Conservation (phyloP, 768 basidiomycete species). For the Naematelia aurantialba region DNA sequence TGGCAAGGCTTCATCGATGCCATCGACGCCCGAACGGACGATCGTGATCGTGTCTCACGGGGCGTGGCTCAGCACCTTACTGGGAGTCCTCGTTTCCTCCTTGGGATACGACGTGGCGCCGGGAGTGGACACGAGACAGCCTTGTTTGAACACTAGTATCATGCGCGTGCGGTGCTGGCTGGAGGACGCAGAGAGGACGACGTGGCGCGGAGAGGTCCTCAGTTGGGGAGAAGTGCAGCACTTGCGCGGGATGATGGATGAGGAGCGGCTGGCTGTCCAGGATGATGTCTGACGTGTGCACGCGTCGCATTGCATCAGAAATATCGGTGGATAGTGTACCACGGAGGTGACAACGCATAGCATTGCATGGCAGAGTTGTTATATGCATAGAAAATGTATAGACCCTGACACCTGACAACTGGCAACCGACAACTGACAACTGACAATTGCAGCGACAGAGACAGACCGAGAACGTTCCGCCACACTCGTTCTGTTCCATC, state of each 20-base stretch:
- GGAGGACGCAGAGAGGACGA: constrained; percentile 1
- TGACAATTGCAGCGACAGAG: no score
- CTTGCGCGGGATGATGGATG: constrained; percentile 14
- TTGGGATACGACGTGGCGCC: constrained; percentile 9
- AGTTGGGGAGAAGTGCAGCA: constrained; percentile 34
- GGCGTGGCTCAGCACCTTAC: constrained; percentile 25
- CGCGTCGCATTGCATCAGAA: not conserved
- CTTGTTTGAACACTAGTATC: constrained; percentile 34
- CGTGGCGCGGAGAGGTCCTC: constrained; percentile 23
- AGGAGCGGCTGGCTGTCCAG: constrained; percentile 18
- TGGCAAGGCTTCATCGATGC: not conserved
- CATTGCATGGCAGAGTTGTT: not conserved
- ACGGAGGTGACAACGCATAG: no score
- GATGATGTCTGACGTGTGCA: constrained; percentile 15
- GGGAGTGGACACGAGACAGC: constrained; percentile 9
- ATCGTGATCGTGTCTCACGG: constrained; percentile 35
- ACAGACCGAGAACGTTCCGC: not conserved
- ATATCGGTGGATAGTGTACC: no score
- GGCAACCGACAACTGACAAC: no score
- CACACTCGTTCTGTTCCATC: not conserved
- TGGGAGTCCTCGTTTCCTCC: constrained; percentile 10
- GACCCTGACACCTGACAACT: no score
- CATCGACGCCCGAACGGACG: constrained; percentile 8
- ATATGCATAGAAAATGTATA: no score
- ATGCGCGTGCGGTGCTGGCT: constrained; percentile 22